Percentiles rank a stretch among this genome's conserved stretches.
Conservation (phyloP, 2,329 filamentous ascomycete species). For the Volutella citrinella region DNA sequence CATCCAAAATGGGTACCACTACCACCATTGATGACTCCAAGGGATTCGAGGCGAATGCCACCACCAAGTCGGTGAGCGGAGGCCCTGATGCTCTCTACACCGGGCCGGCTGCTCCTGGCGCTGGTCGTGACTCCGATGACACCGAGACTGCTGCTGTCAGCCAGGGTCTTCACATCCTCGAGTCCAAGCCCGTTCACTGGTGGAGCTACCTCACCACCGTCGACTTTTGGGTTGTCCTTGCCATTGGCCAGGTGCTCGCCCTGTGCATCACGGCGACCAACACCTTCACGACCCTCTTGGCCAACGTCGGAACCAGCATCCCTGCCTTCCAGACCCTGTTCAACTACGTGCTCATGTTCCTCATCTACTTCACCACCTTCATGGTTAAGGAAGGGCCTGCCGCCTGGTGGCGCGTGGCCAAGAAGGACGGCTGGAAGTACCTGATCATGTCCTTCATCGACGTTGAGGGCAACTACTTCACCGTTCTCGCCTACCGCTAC, state of each 20-base stretch:
- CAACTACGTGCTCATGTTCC: constrained; percentile 82
- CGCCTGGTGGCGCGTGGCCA: constrained; percentile 62
- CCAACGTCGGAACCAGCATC: constrained; percentile 66
- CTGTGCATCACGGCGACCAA: constrained; percentile 91
- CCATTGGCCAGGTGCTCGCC: constrained; percentile 78
- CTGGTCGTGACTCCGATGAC: constrained; percentile 3
- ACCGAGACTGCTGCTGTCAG: constrained; percentile 37
- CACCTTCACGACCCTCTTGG: constrained; percentile 80
- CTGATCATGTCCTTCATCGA: constrained; percentile 90
- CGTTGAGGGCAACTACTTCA: constrained; percentile 97
- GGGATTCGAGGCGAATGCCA: constrained; percentile 16
- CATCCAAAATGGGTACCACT: constrained; percentile 11
- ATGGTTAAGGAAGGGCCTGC: constrained; percentile 76
- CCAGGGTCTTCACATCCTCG: constrained; percentile 53
- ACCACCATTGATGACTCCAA: constrained; percentile 19
- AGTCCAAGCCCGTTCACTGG: constrained; percentile 54
- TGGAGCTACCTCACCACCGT: constrained; percentile 75
- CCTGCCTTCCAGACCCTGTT: constrained; percentile 95
- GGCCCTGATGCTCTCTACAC: too few species aligned
- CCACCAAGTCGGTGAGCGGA: too few species aligned
- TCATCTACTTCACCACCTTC: constrained; percentile 79
- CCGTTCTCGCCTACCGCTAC: constrained; percentile 88
- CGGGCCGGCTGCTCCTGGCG: too few species aligned
- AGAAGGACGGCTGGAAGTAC: constrained; percentile 85
- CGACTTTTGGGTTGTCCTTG: constrained; percentile 84